Percentiles rank a stretch among this genome's conserved stretches.
phyloP scores from a whole-genome alignment of 2,329 filamentous ascomycete species.

The Dothistroma septosporum region DNA sequence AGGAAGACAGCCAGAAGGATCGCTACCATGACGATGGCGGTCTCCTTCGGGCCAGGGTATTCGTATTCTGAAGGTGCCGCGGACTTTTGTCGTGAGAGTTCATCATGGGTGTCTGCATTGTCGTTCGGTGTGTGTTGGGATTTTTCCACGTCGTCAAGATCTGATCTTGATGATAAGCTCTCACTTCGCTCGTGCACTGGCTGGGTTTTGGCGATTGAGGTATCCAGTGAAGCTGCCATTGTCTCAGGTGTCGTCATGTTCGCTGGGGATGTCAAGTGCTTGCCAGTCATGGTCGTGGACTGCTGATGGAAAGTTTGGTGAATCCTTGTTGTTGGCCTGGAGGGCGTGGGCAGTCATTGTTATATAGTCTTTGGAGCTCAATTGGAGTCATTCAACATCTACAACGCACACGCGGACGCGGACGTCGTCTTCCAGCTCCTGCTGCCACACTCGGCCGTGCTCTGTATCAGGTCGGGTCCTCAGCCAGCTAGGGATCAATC shows the following conservation, averaged over 20 bases:
- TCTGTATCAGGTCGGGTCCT: background rate
- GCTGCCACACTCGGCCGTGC: too few species aligned
- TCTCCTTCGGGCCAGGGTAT: constrained; percentile 19
- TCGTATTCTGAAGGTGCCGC: constrained; percentile 19
- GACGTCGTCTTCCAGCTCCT: background rate
- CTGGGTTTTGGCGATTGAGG: background rate
- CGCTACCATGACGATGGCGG: constrained; percentile 23
- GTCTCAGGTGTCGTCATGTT: background rate
- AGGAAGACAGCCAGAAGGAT: constrained; percentile 29
- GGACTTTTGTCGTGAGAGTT: constrained; percentile 10
- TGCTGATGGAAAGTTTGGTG: background rate
- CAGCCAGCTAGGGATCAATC: background rate
- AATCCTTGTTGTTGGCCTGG: background rate
- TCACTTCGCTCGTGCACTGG: background rate
- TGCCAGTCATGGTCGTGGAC: background rate
- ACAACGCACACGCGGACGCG: background rate
- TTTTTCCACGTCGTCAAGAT: background rate
- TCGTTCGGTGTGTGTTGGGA: background rate
- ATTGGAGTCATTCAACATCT: background rate
- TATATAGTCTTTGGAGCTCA: background rate
- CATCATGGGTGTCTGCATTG: background rate
- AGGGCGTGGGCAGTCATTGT: background rate
- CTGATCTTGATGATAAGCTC: background rate
- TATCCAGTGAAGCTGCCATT: background rate
- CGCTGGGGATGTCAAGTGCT: background rate